phyloP scores from a whole-genome alignment of 345 rosid species.

The thale cress (Arabidopsis thaliana) region DNA sequence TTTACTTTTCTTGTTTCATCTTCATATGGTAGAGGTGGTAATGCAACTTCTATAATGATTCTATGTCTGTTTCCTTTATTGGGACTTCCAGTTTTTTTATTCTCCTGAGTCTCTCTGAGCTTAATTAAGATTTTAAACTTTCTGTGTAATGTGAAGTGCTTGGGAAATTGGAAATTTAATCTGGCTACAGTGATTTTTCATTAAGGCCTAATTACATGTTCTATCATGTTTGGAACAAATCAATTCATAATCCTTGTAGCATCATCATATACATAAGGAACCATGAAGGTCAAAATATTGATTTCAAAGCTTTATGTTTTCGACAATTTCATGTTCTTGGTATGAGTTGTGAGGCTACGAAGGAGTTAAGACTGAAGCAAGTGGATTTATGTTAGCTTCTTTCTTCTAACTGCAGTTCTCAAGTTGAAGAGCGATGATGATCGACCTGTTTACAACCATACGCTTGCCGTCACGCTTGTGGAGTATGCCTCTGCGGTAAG shows the following conservation, averaged over 20 bases:
- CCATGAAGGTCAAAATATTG: neutral
- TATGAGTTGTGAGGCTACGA: slow-evolving; percentile 15
- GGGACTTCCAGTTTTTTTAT: neutral
- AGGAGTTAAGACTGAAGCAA: neutral
- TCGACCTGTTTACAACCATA: slow-evolving; percentile 69
- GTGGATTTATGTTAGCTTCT: slow-evolving; percentile 3
- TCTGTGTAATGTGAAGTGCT: neutral
- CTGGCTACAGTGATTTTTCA: slow-evolving; percentile 16
- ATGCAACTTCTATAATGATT: neutral
- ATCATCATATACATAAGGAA: slow-evolving; percentile 13
- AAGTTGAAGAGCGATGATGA: slow-evolving; percentile 48
- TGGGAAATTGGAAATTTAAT: neutral
- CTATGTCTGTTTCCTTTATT: slow-evolving; percentile 11
- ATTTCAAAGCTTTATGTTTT: slow-evolving; percentile 7
- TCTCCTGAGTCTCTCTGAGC: slow-evolving; percentile 13
- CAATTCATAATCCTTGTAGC: neutral
- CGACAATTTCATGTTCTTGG: neutral
- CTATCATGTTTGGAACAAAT: neutral
- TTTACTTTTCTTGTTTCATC: slow-evolving; percentile 43
- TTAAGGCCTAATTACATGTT: slow-evolving; percentile 13
- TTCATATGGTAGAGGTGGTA: slow-evolving; percentile 58
- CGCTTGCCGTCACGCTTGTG: slow-evolving; percentile 77
- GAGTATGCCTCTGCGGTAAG: slow-evolving; percentile 97
- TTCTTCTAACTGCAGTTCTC: slow-evolving; percentile 52
- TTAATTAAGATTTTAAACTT: slow-evolving; percentile 2